These are phyloP conservation scores for Fomitopsis pinicola DNA, from an alignment of 1,284 basidiomycete genomes.

Conservation along the genomic window DNA sequence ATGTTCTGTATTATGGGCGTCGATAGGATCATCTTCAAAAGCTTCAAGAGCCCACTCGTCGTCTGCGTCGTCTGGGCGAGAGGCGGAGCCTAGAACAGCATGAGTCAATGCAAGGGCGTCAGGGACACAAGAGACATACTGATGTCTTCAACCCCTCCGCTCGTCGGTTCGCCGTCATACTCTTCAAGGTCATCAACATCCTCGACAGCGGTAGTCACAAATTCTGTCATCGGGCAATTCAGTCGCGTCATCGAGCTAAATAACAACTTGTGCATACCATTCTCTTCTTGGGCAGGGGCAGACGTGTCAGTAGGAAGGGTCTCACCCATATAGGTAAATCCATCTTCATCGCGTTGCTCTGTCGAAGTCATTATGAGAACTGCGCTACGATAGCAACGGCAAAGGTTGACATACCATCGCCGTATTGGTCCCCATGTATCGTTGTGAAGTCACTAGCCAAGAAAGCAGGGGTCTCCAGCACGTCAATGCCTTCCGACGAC, in stretches of 20 bases:
- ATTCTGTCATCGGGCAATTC: not conserved
- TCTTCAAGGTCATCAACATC: constrained; percentile 3
- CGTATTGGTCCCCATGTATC: not conserved
- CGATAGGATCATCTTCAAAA: not conserved
- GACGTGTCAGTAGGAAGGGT: constrained; percentile 1
- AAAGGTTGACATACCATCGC: not conserved
- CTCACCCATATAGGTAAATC: not conserved
- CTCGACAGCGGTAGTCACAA: not conserved
- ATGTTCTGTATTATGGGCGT: not conserved
- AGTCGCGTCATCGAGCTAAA: not conserved
- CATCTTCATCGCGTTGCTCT: not conserved
- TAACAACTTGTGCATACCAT: not conserved
- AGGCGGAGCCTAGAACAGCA: not conserved
- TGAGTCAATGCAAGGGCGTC: not conserved
- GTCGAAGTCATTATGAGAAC: not conserved
- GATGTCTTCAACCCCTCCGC: not conserved
- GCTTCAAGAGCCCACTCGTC: constrained; percentile 3
- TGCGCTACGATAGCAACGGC: not conserved
- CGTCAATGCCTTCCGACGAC: not conserved
- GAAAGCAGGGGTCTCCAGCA: not conserved
- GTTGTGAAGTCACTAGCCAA: not conserved
- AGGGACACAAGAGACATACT: not conserved
- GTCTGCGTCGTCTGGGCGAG: not conserved
- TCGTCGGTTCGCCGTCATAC: not conserved
- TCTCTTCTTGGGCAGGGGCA: not conserved